These are phyloP conservation scores for Murraya paniculata DNA, from an alignment of 345 rosid genomes.

Conservation along the genomic window DNA sequence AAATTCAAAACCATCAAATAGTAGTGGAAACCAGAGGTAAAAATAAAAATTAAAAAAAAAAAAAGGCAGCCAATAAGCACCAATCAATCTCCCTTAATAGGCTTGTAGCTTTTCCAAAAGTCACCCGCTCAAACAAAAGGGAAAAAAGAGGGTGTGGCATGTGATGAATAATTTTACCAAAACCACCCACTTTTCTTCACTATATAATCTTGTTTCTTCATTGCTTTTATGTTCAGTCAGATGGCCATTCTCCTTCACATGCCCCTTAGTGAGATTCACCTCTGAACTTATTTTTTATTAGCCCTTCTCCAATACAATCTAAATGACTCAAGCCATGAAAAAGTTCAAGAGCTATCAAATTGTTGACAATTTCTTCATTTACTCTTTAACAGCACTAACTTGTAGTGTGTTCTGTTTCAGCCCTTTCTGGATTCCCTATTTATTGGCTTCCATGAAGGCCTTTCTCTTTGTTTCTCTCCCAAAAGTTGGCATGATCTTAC, in stretches of 20 bases:
- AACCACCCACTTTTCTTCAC: constrained; percentile 12
- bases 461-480: constrained; percentile 31
- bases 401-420: constrained; percentile 35
- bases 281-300: constrained; percentile 10
- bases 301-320: constrained; percentile 14
- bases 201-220: constrained; percentile 20
- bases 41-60: not conserved
- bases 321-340: constrained; percentile 31
- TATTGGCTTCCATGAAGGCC: constrained; percentile 20
- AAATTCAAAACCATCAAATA: not conserved
- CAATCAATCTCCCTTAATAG: constrained; percentile 18
- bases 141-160: constrained; percentile 6
- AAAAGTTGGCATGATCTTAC: constrained; percentile 19
- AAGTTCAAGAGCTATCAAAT: constrained; percentile 30
- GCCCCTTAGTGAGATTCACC: constrained; percentile 8
- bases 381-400: constrained; percentile 21
- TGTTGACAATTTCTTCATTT: constrained; percentile 28
- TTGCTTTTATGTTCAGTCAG: constrained; percentile 29
- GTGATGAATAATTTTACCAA: constrained; percentile 16
- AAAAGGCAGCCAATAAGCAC: constrained; percentile 11
- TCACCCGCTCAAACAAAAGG: constrained; percentile 4
- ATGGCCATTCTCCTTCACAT: constrained; percentile 16
- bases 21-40: constrained; percentile 5
- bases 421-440: constrained; percentile 38
- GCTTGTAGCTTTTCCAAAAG: constrained; percentile 34